Percentiles rank a stretch among this genome's conserved stretches.
Conservation (phyloP, 192 early-diverging fungal genomes). For the Mortierella claussenii region DNA sequence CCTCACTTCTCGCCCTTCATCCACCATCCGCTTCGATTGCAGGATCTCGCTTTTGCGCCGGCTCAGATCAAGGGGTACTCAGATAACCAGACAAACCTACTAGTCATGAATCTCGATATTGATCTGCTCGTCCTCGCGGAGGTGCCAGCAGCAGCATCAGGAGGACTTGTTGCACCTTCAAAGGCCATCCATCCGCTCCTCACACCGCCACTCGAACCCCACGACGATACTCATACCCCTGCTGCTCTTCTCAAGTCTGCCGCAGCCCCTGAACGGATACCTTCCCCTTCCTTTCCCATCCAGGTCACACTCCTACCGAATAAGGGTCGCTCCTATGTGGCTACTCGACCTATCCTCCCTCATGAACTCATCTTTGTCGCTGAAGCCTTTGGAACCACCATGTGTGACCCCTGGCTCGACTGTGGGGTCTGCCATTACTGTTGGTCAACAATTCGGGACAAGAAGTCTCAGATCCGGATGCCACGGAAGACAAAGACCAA, state of each 20-base stretch:
- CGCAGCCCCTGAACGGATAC: background rate
- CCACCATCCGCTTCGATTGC: too few species aligned
- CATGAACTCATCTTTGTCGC: constrained; percentile 40
- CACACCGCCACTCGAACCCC: constrained; percentile 4
- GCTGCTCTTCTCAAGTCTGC: background rate
- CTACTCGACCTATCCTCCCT: constrained; percentile 21
- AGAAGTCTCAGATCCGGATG: constrained; percentile 22
- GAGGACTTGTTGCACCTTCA: background rate
- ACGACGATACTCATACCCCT: background rate
- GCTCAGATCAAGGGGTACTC: too few species aligned
- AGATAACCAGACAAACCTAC: too few species aligned
- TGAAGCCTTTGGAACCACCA: constrained; percentile 37
- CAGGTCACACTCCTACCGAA: constrained; percentile 20
- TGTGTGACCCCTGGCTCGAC: constrained; percentile 48
- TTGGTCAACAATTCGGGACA: constrained; percentile 23
- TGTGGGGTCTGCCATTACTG: constrained; percentile 49
- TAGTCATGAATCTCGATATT: constrained; percentile 2
- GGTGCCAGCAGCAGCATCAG: background rate
- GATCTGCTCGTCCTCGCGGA: background rate
- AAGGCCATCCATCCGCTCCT: constrained; percentile 10
- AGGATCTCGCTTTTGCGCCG: too few species aligned
- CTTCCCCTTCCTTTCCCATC: constrained; percentile 5
- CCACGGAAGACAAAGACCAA: background rate
- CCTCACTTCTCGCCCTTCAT: too few species aligned
- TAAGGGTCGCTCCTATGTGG: constrained; percentile 44